Conservation (phyloP, 768 basidiomycete species). For the Rhodotorula sphaerocarpa region DNA sequence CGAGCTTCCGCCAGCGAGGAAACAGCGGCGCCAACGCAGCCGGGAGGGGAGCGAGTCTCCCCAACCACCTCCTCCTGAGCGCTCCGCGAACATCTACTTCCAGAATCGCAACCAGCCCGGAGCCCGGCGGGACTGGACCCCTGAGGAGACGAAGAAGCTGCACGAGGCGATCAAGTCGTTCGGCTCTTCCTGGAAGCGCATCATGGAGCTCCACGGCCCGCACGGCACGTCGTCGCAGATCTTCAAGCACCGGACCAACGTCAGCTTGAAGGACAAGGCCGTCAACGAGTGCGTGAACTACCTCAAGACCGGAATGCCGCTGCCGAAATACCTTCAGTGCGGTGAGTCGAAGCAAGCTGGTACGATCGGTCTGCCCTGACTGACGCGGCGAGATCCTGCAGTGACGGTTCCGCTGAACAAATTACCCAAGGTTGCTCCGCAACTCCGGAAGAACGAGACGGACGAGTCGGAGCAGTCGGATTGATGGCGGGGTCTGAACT, state of each 20-base stretch:
- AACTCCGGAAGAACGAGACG: not conserved
- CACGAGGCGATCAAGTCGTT: not conserved
- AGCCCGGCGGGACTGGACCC: not conserved
- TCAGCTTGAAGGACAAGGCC: constrained; percentile 20
- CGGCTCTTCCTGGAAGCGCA: not conserved
- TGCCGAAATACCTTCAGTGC: not conserved
- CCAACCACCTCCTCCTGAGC: no score
- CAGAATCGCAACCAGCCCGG: not conserved
- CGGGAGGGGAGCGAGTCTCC: not conserved
- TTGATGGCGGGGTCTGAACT: not conserved
- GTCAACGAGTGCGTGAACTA: not conserved
- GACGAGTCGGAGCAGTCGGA: not conserved
- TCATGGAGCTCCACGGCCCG: constrained; percentile 6
- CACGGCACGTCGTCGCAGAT: not conserved
- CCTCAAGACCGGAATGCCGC: not conserved
- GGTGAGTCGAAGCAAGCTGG: not conserved
- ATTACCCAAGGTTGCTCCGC: not conserved
- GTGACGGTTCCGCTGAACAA: not conserved
- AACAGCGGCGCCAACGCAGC: not conserved
- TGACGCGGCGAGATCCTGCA: not conserved
- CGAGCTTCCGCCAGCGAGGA: not conserved
- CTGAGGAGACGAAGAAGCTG: not conserved
- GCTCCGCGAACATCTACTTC: not conserved
- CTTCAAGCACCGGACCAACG: not conserved
- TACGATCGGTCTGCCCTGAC: not conserved